phyloP scores from a whole-genome alignment of 2,329 filamentous ascomycete genomes.

The Hypoxylon sp. region DNA sequence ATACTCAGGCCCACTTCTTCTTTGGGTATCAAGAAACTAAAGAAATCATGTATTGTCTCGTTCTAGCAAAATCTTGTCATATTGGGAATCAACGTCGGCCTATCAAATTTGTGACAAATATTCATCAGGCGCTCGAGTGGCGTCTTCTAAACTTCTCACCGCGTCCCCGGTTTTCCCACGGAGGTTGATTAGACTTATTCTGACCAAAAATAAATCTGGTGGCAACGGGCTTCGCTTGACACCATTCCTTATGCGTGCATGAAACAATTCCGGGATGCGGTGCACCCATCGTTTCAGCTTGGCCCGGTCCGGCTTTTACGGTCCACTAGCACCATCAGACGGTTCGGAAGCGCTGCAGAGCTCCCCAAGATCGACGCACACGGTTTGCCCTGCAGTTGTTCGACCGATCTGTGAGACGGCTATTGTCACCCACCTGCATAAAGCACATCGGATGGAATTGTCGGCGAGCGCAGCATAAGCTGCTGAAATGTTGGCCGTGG shows the following conservation, averaged over 20 bases:
- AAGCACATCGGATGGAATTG: slow-evolving; percentile 37
- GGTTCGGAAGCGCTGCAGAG: slow-evolving; percentile 44
- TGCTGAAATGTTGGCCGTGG: slow-evolving; percentile 13
- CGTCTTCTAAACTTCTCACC: background rate
- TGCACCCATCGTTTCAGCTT: slow-evolving; percentile 48
- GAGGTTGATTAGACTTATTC: slow-evolving; percentile 16
- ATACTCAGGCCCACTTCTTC: background rate
- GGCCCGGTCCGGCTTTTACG: slow-evolving; percentile 47
- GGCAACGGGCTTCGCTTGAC: slow-evolving; percentile 7
- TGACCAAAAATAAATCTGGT: slow-evolving; percentile 14
- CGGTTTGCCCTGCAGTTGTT: slow-evolving; percentile 38
- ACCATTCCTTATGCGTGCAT: slow-evolving; percentile 31
- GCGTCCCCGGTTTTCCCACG: slow-evolving; percentile 1
- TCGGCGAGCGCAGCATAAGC: slow-evolving; percentile 25
- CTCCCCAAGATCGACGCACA: slow-evolving; percentile 45
- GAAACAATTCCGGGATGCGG: slow-evolving; percentile 46
- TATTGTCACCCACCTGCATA: slow-evolving; percentile 28
- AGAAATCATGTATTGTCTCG: slow-evolving; percentile 4
- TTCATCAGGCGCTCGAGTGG: background rate
- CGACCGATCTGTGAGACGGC: slow-evolving; percentile 43
- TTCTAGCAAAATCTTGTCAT: slow-evolving; percentile 9
- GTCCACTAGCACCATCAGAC: slow-evolving; percentile 42
- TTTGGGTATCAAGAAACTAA: slow-evolving; percentile 3
- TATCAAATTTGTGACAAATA: slow-evolving; percentile 14
- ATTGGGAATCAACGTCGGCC: background rate